A percentile compares a stretch with the other conserved stretches of the same genome.
These are phyloP conservation scores for Zizania palustris DNA, from an alignment of 202 grass and related monocot species.

Conservation along the genomic window DNA sequence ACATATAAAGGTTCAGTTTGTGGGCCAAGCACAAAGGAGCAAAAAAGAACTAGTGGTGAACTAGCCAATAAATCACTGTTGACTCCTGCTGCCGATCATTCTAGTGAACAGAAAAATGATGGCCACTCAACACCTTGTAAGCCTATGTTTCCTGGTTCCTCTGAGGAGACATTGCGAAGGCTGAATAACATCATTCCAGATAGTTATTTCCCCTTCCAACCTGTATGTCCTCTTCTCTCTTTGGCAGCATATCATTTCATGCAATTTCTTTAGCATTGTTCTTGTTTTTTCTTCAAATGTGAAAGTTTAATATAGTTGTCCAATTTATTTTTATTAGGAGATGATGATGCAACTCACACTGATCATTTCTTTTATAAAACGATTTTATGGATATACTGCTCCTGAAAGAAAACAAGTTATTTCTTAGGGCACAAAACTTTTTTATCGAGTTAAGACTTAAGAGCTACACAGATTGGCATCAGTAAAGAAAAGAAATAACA, in stretches of 20 bases:
- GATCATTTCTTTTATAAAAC: neutral
- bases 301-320: neutral
- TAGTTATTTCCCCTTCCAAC: constrained; percentile 83
- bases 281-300: too few relatives aligned
- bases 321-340: constrained; percentile 30
- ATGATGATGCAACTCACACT: constrained; percentile 10
- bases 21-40: constrained; percentile 56
- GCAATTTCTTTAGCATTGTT: neutral
- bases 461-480: neutral
- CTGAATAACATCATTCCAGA: constrained; percentile 75
- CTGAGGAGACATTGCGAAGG: constrained; percentile 57
- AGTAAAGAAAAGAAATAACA: constrained; percentile 34
- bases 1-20: constrained; percentile 50
- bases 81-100: constrained; percentile 40
- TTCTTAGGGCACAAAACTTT: constrained; percentile 20
- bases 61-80: constrained; percentile 45
- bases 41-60: constrained; percentile 55
- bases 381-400: constrained; percentile 22
- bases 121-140: constrained; percentile 39
- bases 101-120: constrained; percentile 45
- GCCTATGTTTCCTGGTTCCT: constrained; percentile 49
- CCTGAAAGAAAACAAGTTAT: neutral
- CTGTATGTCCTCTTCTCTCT: constrained; percentile 60
- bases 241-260: constrained; percentile 14
- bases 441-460: constrained; percentile 33